Percentiles rank a stretch among this genome's conserved stretches.
Evolutionary conservation across 2,329 filamentous ascomycete species (phyloP).

Genomic region (Rutstroemia sydowiana): DNA sequence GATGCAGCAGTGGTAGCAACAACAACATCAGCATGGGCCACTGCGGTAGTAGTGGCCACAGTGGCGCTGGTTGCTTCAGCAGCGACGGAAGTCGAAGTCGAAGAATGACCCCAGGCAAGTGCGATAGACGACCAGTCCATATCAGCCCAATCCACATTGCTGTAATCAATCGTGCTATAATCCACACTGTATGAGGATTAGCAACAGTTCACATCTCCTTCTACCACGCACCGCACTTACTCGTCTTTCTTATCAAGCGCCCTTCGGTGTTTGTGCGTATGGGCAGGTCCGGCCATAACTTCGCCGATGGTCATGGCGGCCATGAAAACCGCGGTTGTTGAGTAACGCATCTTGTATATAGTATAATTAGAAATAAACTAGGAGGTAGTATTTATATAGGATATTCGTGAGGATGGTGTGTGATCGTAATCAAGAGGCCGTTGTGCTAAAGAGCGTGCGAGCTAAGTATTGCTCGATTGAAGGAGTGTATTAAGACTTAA

Average conservation of each 20-base stretch:
- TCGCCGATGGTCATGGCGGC: constrained; percentile 26
- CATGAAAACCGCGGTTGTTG: constrained; percentile 24
- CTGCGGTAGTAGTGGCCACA: constrained; percentile 1
- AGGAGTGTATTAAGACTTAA: too few relatives aligned
- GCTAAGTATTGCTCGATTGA: constrained; percentile 27
- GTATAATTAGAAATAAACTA: too few relatives aligned
- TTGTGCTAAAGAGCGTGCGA: constrained; percentile 25
- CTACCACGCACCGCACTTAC: constrained; percentile 16
- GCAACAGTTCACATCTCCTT: constrained; percentile 5
- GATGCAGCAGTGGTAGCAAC: not conserved
- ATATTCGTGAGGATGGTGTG: constrained; percentile 1
- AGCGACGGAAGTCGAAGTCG: not conserved
- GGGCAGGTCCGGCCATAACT: constrained; percentile 26
- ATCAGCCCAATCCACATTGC: constrained; percentile 21
- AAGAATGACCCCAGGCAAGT: constrained; percentile 17
- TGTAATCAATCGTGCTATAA: constrained; percentile 16
- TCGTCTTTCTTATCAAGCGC: constrained; percentile 26
- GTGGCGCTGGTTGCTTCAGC: constrained; percentile 1
- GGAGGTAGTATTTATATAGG: too few relatives aligned
- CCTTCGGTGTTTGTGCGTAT: constrained; percentile 24
- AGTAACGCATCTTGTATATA: constrained; percentile 30
- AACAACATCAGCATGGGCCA: constrained; percentile 5
- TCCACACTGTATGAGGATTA: too few relatives aligned
- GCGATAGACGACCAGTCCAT: constrained; percentile 27
- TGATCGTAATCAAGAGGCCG: constrained; percentile 18